Conservation (phyloP, 371 early-diverging fungal genomes). For the Dichotomocladium elegans region DNA sequence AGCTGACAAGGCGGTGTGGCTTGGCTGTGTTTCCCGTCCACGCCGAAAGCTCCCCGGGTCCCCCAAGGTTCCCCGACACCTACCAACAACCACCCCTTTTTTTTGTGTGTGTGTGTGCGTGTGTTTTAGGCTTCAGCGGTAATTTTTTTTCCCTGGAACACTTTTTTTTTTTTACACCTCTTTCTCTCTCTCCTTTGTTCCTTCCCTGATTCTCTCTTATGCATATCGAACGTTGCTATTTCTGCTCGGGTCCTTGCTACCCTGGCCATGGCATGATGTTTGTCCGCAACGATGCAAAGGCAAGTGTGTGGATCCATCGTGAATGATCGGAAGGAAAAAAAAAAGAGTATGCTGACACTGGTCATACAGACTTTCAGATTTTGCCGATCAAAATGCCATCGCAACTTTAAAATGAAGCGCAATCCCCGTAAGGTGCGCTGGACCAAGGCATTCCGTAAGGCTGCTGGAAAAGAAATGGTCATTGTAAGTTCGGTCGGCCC, state of each 20-base stretch:
- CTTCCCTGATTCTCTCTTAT: too few relatives aligned
- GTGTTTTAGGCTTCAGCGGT: too few relatives aligned
- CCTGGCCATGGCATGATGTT: slow-evolving; percentile 99
- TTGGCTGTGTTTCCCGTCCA: too few relatives aligned
- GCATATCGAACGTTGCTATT: slow-evolving; percentile 99
- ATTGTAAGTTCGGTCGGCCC: slow-evolving; percentile 62
- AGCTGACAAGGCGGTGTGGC: too few relatives aligned
- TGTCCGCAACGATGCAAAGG: slow-evolving; percentile 97
- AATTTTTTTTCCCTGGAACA: too few relatives aligned
- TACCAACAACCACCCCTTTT: too few relatives aligned
- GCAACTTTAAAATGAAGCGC: slow-evolving; percentile 99
- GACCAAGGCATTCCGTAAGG: slow-evolving; percentile 99
- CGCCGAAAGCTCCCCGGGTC: too few relatives aligned
- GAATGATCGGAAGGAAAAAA: neutral
- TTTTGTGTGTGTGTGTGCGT: too few relatives aligned
- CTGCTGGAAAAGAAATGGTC: slow-evolving; percentile 98
- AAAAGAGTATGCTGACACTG: neutral
- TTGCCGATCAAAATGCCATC: slow-evolving; percentile 99
- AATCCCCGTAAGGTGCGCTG: slow-evolving; percentile 99
- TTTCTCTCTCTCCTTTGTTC: neutral
- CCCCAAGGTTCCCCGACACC: too few relatives aligned
- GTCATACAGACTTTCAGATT: slow-evolving; percentile 84
- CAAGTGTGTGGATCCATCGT: slow-evolving; percentile 20
- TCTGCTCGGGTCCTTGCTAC: slow-evolving; percentile 97
- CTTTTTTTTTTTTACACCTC: neutral